These are phyloP conservation scores for Neoascochyta sp. DNA, from an alignment of 2,329 filamentous ascomycete species.

Conservation along the genomic window DNA sequence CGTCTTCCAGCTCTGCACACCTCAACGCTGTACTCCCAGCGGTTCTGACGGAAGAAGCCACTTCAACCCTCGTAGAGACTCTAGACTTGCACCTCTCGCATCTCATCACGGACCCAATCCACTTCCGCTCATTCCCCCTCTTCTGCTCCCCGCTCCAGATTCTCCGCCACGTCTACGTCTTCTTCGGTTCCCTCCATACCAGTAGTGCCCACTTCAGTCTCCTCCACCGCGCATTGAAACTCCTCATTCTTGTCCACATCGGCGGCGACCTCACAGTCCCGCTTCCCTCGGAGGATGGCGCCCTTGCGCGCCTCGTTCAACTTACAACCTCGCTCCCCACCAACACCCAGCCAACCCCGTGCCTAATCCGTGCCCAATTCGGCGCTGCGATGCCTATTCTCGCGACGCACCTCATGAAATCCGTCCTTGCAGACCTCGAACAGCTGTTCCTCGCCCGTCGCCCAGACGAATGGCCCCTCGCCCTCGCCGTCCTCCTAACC, in stretches of 20 bases:
- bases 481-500: conserved; percentile 31
- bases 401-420: conserved; percentile 29
- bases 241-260: conserved; percentile 40
- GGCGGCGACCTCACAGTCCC: conserved; percentile 37
- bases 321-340: conserved; percentile 15
- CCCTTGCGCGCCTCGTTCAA: conserved; percentile 16
- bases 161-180: conserved; percentile 34
- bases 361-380: conserved; percentile 40
- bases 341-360: conserved; percentile 28
- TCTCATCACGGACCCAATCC: conserved; percentile 26
- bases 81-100: conserved; percentile 32
- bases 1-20: conserved; percentile 12
- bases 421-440: conserved; percentile 32
- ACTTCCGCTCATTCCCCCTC: conserved; percentile 36
- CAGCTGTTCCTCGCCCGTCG: conserved; percentile 28
- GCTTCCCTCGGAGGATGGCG: conserved; percentile 10
- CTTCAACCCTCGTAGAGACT: conserved; percentile 14
- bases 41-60: conserved; percentile 21
- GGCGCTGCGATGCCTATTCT: conserved; percentile 35
- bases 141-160: conserved; percentile 33
- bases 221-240: conserved; percentile 36
- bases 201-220: conserved; percentile 16
- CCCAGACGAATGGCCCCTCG: conserved; percentile 31
- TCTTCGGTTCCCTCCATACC: conserved; percentile 22
- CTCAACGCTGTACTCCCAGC: conserved; percentile 36